phyloP scores from a whole-genome alignment of 2,329 filamentous ascomycete species.

The Periconia macrospinosa region DNA sequence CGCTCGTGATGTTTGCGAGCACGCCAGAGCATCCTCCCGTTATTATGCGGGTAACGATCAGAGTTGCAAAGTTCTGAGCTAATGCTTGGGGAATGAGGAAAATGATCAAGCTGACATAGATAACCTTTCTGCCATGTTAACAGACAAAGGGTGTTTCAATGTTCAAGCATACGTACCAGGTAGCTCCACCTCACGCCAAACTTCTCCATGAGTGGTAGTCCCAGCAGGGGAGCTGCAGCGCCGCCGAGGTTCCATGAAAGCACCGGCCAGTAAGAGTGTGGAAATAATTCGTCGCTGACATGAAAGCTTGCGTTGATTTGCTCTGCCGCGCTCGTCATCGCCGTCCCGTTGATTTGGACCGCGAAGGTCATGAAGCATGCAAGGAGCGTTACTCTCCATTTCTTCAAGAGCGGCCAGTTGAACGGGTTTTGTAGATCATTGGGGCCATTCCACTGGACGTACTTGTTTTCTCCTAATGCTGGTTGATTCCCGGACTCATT shows the following conservation, averaged over 20 bases:
- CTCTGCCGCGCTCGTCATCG: constrained; percentile 34
- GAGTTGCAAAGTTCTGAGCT: constrained; percentile 49
- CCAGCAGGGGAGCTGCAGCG: constrained; percentile 44
- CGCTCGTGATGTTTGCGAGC: constrained; percentile 44
- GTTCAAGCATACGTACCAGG: constrained; percentile 25
- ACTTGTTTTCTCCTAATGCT: neutral
- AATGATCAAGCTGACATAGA: constrained; percentile 46
- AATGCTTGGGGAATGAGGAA: constrained; percentile 48
- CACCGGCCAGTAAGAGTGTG: constrained; percentile 46
- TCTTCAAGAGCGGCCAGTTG: constrained; percentile 46
- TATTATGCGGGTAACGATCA: constrained; percentile 49
- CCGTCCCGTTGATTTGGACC: constrained; percentile 36
- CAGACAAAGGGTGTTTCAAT: neutral
- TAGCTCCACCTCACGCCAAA: constrained; percentile 51
- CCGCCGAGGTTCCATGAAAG: constrained; percentile 48
- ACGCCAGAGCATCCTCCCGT: constrained; percentile 49
- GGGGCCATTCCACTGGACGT: constrained; percentile 22
- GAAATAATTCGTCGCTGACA: constrained; percentile 42
- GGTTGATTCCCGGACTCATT: neutral
- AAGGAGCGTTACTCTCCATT: constrained; percentile 47
- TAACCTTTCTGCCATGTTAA: constrained; percentile 17
- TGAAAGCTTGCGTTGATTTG: constrained; percentile 45
- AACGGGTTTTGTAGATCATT: constrained; percentile 38
- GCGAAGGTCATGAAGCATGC: constrained; percentile 47
- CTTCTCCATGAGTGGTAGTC: constrained; percentile 49